phyloP scores from a whole-genome alignment of 495 filamentous ascomycete genomes.

The Recurvomyces mirabilis region DNA sequence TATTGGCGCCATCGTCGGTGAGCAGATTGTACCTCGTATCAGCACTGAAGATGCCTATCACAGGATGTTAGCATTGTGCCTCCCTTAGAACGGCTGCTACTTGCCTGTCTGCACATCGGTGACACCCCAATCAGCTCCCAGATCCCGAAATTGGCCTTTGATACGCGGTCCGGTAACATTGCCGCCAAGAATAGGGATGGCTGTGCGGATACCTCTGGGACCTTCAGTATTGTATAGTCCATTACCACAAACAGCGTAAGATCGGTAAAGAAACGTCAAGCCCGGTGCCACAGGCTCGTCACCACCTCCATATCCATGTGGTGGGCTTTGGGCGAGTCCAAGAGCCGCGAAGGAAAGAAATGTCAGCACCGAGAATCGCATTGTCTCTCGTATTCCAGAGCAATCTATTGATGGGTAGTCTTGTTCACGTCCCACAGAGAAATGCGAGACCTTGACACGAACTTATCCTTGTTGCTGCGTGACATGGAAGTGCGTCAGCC shows the following conservation, averaged over 20 bases:
- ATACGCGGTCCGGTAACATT: slow-evolving; percentile 18
- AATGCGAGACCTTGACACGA: too few species aligned
- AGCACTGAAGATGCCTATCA: neutral
- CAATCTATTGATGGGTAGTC: too few species aligned
- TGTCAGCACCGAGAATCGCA: neutral
- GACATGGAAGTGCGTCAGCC: neutral
- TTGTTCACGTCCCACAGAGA: too few species aligned
- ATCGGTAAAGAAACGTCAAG: slow-evolving; percentile 20
- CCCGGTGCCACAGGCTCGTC: too few species aligned
- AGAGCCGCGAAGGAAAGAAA: neutral
- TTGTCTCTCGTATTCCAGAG: neutral
- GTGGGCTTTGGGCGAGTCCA: too few species aligned
- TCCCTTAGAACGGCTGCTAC: too few species aligned
- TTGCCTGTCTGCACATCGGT: slow-evolving; percentile 17
- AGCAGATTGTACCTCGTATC: slow-evolving; percentile 14
- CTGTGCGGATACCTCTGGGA: slow-evolving; percentile 8
- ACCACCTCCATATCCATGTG: too few species aligned
- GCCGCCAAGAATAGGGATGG: slow-evolving; percentile 18
- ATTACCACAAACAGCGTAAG: slow-evolving; percentile 8
- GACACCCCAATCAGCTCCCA: slow-evolving; percentile 18
- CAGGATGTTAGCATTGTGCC: slow-evolving; percentile 9
- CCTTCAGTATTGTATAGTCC: slow-evolving; percentile 5
- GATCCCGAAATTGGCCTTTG: slow-evolving; percentile 11
- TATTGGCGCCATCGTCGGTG: slow-evolving; percentile 17
- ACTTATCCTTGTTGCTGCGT: neutral